Conservation (phyloP, 164 flowering plant genomes). For the Sedum album region DNA sequence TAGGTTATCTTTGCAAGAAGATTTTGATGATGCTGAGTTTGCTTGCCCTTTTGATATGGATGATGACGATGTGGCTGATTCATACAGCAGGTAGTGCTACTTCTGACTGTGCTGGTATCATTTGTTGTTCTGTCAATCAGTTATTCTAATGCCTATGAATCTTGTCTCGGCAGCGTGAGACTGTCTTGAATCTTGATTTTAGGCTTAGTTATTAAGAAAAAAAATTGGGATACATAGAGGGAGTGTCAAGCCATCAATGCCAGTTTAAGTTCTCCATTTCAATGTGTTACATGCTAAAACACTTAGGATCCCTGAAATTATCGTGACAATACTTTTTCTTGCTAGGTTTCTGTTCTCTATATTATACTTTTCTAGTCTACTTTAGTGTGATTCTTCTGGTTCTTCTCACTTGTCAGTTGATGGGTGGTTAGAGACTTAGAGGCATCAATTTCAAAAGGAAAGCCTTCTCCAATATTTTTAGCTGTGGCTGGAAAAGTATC, state of each 20-base stretch:
- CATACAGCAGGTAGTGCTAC: conserved; percentile 50
- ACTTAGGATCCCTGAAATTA: not conserved
- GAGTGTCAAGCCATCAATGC: not conserved
- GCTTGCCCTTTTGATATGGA: conserved; percentile 68
- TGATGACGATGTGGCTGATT: conserved; percentile 56
- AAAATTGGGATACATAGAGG: not conserved
- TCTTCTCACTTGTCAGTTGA: not conserved
- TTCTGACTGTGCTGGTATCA: not conserved
- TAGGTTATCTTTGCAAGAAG: conserved; percentile 59
- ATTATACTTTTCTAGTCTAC: not conserved
- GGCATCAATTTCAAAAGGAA: not conserved
- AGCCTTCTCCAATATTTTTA: not conserved
- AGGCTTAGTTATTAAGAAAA: too few relatives aligned
- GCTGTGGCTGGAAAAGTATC: not conserved
- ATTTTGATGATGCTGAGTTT: conserved; percentile 64
- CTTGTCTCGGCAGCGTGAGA: not conserved
- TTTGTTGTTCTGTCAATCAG: not conserved
- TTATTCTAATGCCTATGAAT: not conserved
- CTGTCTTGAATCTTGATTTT: too few relatives aligned
- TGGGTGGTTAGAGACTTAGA: not conserved
- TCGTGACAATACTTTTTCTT: not conserved
- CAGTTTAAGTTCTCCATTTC: not conserved
- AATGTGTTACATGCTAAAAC: not conserved
- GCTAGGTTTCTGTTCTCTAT: not conserved
- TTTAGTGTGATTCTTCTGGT: not conserved